These are phyloP conservation scores for Thermoascus crustaceus DNA, from an alignment of 2,329 filamentous ascomycete genomes.

Conservation along the genomic window DNA sequence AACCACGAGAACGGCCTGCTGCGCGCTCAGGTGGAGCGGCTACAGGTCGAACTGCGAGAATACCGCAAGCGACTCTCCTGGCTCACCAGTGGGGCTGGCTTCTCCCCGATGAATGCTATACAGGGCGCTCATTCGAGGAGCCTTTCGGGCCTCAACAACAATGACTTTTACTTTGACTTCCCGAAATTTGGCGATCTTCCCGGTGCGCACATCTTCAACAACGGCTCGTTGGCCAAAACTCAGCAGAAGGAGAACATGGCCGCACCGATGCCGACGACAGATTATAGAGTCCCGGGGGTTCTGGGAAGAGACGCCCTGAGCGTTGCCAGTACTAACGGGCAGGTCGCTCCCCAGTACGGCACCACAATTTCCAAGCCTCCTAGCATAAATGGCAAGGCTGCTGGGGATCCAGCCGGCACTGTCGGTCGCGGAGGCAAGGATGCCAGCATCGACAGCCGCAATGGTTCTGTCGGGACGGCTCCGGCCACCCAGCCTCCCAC, in stretches of 20 bases:
- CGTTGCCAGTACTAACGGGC: slow-evolving; percentile 5
- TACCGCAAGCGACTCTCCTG: slow-evolving; percentile 80
- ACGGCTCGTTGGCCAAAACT: slow-evolving; percentile 30
- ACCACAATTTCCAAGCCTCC: slow-evolving; percentile 5
- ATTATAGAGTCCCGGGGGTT: slow-evolving; percentile 22
- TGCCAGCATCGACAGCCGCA: not conserved
- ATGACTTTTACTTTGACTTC: slow-evolving; percentile 92
- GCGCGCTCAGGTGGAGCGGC: slow-evolving; percentile 77
- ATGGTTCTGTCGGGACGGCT: slow-evolving; percentile 1
- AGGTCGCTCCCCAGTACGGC: not conserved
- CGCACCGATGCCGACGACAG: slow-evolving; percentile 11
- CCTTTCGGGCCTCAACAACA: slow-evolving; percentile 57
- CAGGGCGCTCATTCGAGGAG: slow-evolving; percentile 37
- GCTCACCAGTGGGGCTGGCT: slow-evolving; percentile 39
- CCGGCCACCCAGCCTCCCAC: slow-evolving; percentile 2
- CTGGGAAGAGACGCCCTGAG: slow-evolving; percentile 19
- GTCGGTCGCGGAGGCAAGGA: not conserved
- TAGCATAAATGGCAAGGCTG: not conserved
- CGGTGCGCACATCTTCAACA: slow-evolving; percentile 45
- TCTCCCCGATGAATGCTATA: slow-evolving; percentile 43
- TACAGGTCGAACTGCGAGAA: slow-evolving; percentile 76
- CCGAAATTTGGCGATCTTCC: slow-evolving; percentile 79
- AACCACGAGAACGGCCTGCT: slow-evolving; percentile 80
- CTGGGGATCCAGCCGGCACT: not conserved
- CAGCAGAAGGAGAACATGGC: slow-evolving; percentile 21